phyloP scores from a whole-genome alignment of 2,329 filamentous ascomycete species.

The Pseudogymnoascus sp. region DNA sequence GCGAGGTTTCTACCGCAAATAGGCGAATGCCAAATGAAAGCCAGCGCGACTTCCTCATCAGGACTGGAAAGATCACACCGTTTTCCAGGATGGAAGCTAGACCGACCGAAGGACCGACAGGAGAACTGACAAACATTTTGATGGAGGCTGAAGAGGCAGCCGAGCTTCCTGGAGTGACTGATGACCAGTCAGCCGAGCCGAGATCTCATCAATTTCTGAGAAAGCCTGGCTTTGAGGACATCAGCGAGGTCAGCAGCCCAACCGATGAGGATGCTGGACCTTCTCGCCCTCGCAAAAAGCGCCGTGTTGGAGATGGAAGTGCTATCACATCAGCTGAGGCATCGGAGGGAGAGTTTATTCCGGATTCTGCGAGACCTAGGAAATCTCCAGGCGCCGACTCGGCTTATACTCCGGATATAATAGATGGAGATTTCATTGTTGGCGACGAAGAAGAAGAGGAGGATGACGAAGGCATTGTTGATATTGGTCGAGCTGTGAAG shows the following conservation, averaged over 20 bases:
- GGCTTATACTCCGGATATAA: slow-evolving; percentile 25
- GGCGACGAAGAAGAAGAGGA: slow-evolving; percentile 31
- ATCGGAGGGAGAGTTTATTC: slow-evolving; percentile 24
- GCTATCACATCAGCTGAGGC: slow-evolving; percentile 33
- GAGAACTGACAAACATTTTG: slow-evolving; percentile 68
- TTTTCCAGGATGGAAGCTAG: slow-evolving; percentile 65
- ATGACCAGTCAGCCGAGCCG: slow-evolving; percentile 38
- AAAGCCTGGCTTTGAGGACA: slow-evolving; percentile 63
- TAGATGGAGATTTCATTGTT: slow-evolving; percentile 22
- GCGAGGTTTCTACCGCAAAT: slow-evolving; percentile 42
- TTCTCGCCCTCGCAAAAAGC: slow-evolving; percentile 51
- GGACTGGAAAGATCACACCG: slow-evolving; percentile 95
- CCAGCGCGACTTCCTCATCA: slow-evolving; percentile 80
- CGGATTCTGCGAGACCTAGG: slow-evolving; percentile 19
- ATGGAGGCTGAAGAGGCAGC: slow-evolving; percentile 66
- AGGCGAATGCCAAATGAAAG: slow-evolving; percentile 70
- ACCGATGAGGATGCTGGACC: slow-evolving; percentile 47
- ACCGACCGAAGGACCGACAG: slow-evolving; percentile 50
- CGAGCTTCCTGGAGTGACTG: slow-evolving; percentile 33
- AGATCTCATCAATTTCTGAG: slow-evolving; percentile 66
- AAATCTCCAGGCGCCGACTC: slow-evolving; percentile 29
- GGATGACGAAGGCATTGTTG: slow-evolving; percentile 34
- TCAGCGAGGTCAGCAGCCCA: slow-evolving; percentile 29
- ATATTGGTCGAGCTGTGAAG: slow-evolving; percentile 33
- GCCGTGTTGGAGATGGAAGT: slow-evolving; percentile 32